These are phyloP conservation scores for Tolypocladium inflatum DNA, from an alignment of 2,329 filamentous ascomycete species.

Conservation along the genomic window DNA sequence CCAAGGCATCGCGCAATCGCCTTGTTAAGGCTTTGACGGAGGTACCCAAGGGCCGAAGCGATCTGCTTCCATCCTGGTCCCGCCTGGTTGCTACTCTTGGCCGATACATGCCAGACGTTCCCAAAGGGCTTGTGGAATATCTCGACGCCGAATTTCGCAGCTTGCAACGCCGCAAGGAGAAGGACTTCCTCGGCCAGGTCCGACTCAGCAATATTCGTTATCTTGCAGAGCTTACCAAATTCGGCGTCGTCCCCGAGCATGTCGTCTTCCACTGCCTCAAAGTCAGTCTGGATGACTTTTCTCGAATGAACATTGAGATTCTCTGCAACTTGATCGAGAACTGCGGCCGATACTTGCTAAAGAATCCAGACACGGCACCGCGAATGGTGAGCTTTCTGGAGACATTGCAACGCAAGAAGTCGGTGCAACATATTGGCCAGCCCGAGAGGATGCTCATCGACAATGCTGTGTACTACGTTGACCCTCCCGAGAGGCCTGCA, in stretches of 20 bases:
- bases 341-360: constrained; percentile 86
- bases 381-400: constrained; percentile 92
- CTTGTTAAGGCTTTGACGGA: constrained; percentile 90
- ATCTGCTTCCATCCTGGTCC: constrained; percentile 86
- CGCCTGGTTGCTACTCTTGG: constrained; percentile 87
- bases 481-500: constrained; percentile 84
- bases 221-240: constrained; percentile 93
- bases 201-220: constrained; percentile 95
- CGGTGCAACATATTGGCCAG: constrained; percentile 87
- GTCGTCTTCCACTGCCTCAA: constrained; percentile 98
- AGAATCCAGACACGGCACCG: constrained; percentile 85
- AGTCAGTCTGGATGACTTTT: constrained; percentile 95
- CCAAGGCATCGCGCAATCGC: constrained; percentile 91
- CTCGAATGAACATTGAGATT: constrained; percentile 98
- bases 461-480: constrained; percentile 96
- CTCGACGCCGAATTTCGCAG: constrained; percentile 96
- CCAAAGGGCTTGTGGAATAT: constrained; percentile 82
- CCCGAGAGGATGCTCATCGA: constrained; percentile 98
- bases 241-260: constrained; percentile 94
- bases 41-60: constrained; percentile 85
- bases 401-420: constrained; percentile 91
- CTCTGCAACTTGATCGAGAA: constrained; percentile 94
- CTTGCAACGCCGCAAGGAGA: constrained; percentile 90
- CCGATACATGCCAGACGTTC: constrained; percentile 89
- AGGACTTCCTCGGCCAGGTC: constrained; percentile 92